Evolutionary conservation across 345 rosid genomes (phyloP).

Genomic region (Salix brachista): DNA sequence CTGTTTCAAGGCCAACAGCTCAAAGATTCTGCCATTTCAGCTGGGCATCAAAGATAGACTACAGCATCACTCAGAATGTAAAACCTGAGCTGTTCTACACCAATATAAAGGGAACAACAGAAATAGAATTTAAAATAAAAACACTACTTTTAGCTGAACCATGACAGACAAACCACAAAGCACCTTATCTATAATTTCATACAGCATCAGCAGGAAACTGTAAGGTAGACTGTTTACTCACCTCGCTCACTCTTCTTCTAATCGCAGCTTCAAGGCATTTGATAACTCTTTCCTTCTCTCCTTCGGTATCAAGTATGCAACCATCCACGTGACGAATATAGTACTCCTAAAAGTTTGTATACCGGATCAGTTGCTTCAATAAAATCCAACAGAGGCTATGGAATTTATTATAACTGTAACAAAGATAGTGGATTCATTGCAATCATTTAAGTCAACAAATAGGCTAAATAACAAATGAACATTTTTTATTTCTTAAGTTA

Average conservation of each 20-base stretch:
- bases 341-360: constrained; percentile 50
- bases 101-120: not conserved
- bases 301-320: constrained; percentile 74
- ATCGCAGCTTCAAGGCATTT: constrained; percentile 93
- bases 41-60: not conserved
- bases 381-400: not conserved
- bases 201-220: too few species aligned
- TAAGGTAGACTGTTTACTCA: constrained; percentile 18
- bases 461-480: not conserved
- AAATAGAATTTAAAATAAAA: not conserved
- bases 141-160: not conserved
- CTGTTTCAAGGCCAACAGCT: not conserved
- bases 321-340: constrained; percentile 91
- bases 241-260: constrained; percentile 85
- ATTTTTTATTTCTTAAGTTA: not conserved
- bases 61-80: not conserved
- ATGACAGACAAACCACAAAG: not conserved
- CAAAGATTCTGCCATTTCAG: not conserved
- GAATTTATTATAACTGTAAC: not conserved
- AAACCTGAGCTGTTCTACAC: not conserved
- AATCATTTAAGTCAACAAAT: not conserved
- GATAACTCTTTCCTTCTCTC: constrained; percentile 77
- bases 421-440: not conserved
- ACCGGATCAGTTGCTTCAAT: not conserved
- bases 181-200: not conserved